A percentile compares a stretch with the other conserved stretches of the same genome.
Evolutionary conservation across 148 eudicot genomes (phyloP).

Genomic region (Mesembryanthemum crystallinum): DNA sequence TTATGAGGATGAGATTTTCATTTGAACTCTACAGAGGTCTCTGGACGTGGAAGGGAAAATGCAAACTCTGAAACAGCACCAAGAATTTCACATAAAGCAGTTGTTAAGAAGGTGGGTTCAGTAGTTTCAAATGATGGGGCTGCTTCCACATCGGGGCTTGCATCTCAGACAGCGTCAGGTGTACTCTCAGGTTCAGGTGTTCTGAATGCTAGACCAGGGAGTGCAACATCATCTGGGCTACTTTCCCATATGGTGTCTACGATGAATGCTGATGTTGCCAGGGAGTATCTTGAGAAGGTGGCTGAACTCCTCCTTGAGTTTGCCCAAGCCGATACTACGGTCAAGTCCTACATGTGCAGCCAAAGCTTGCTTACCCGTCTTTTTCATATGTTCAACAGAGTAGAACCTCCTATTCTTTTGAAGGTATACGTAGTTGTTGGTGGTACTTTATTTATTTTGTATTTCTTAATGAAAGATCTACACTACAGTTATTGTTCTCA

Average conservation of each 20-base stretch:
- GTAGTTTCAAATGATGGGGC: constrained; percentile 55
- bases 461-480: not conserved
- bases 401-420: constrained; percentile 85
- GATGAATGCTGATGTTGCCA: constrained; percentile 84
- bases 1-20: constrained; percentile 15
- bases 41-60: constrained; percentile 84
- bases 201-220: constrained; percentile 89
- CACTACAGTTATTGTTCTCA: too few species aligned
- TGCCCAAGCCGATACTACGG: constrained; percentile 86
- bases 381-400: constrained; percentile 92
- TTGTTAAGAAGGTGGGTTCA: constrained; percentile 54
- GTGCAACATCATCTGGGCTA: constrained; percentile 89
- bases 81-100: constrained; percentile 50
- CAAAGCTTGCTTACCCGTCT: constrained; percentile 91
- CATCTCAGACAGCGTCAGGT: constrained; percentile 86
- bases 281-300: constrained; percentile 92
- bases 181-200: constrained; percentile 98
- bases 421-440: constrained; percentile 49
- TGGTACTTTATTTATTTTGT: not conserved
- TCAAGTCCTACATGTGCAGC: constrained; percentile 91
- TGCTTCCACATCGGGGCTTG: constrained; percentile 79
- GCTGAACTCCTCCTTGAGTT: constrained; percentile 94
- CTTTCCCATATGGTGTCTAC: constrained; percentile 84
- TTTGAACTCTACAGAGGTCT: constrained; percentile 56
- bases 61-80: constrained; percentile 56